Evolutionary conservation across 768 basidiomycete species (phyloP).

Genomic region (Amanita pallidorosea): DNA sequence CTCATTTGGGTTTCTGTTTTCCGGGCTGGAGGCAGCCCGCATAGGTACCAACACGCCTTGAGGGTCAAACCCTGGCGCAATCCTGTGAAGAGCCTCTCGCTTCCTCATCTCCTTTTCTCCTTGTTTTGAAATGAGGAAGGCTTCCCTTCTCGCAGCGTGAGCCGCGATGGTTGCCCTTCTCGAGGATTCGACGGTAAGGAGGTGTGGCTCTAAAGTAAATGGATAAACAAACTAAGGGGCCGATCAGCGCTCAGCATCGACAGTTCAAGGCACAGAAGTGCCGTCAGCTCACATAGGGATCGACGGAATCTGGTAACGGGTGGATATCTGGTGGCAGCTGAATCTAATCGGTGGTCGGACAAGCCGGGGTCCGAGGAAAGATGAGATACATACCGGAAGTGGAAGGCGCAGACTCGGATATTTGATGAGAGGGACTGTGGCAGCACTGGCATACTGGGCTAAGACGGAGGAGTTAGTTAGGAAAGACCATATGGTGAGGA

Average conservation of each 20-base stretch:
- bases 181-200: conserved; percentile 65
- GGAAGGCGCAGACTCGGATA: conserved; percentile 87
- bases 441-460: conserved; percentile 73
- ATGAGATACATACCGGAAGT: conserved; percentile 41
- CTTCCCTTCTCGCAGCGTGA: conserved; percentile 56
- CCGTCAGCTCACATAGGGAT: conserved; percentile 56
- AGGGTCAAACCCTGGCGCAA: conserved; percentile 83
- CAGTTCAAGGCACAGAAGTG: not conserved
- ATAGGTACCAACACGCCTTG: conserved; percentile 49
- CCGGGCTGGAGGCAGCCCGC: conserved; percentile 12
- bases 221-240: conserved; percentile 82
- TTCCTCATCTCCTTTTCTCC: conserved; percentile 65
- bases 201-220: conserved; percentile 84
- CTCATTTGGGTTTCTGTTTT: not conserved
- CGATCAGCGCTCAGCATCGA: not conserved
- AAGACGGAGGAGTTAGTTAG: not conserved
- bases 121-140: conserved; percentile 57
- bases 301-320: conserved; percentile 84
- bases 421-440: conserved; percentile 79
- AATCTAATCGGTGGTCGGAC: conserved; percentile 37
- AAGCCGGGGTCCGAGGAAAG: not conserved
- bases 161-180: conserved; percentile 58
- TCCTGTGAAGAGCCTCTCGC: conserved; percentile 58
- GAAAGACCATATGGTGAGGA: not conserved
- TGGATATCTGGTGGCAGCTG: conserved; percentile 87